phyloP scores from a whole-genome alignment of 164 flowering plant genomes.

The Pachysandra terminalis region DNA sequence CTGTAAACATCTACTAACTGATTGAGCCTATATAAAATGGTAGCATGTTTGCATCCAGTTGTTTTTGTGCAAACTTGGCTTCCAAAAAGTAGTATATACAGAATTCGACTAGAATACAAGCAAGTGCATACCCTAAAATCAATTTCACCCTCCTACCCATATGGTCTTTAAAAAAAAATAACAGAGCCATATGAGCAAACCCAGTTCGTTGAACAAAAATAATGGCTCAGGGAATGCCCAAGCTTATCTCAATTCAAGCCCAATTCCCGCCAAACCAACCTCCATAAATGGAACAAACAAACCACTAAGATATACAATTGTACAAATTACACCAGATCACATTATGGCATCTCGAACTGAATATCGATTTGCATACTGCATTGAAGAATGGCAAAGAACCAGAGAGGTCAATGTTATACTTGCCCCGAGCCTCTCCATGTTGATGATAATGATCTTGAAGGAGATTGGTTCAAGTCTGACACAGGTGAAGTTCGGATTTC shows the following conservation, averaged over 20 bases:
- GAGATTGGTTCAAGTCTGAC: constrained; percentile 36
- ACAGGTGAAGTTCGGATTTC: constrained; percentile 33
- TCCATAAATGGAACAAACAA: constrained; percentile 16
- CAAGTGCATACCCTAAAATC: constrained; percentile 21
- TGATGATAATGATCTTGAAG: constrained; percentile 62
- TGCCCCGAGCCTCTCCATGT: constrained; percentile 54
- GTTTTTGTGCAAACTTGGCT: no score
- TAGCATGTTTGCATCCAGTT: no score
- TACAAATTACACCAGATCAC: constrained; percentile 33
- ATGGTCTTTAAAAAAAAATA: constrained; percentile 43
- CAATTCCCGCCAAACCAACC: constrained; percentile 21
- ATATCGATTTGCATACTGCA: constrained; percentile 1
- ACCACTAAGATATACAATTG: constrained; percentile 51
- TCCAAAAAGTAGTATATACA: not conserved
- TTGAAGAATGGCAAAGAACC: constrained; percentile 4
- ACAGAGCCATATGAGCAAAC: constrained; percentile 46
- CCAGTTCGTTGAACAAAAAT: constrained; percentile 15
- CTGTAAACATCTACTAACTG: no score
- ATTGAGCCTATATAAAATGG: no score
- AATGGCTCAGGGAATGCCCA: constrained; percentile 30
- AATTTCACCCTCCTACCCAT: constrained; percentile 32
- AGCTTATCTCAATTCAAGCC: constrained; percentile 22
- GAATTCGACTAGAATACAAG: constrained; percentile 14
- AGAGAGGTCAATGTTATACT: constrained; percentile 32
- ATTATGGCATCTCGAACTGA: not conserved